phyloP scores from a whole-genome alignment of 192 early-diverging fungal genomes.

The Hyaloraphidium curvatum region DNA sequence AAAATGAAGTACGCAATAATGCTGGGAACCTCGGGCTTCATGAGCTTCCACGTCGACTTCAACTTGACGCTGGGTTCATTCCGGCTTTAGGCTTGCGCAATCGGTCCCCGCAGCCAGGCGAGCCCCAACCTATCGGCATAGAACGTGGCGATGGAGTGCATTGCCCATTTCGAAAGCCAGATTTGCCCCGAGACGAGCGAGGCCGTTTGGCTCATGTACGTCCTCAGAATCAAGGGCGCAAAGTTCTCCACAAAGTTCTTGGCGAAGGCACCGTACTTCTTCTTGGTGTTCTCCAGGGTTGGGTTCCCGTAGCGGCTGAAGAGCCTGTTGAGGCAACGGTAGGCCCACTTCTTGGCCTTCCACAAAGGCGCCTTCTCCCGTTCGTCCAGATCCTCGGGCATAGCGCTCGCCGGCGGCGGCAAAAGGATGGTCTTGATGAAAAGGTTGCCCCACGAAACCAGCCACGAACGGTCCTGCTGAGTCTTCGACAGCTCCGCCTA shows the following conservation, averaged over 20 bases:
- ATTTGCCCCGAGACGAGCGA: conserved; percentile 42
- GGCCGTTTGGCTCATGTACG: conserved; percentile 73
- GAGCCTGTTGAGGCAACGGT: conserved; percentile 66
- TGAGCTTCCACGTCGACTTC: conserved; percentile 73
- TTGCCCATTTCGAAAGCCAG: conserved; percentile 53
- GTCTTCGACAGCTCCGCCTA: conserved; percentile 29
- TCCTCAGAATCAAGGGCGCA: conserved; percentile 68
- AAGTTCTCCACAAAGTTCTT: conserved; percentile 72
- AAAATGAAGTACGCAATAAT: conserved; percentile 80
- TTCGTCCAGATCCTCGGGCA: conserved; percentile 39
- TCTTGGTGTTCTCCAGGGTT: conserved; percentile 9
- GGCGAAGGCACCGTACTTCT: conserved; percentile 43
- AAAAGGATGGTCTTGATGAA: conserved; percentile 64
- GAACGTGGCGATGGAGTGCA: conserved; percentile 52
- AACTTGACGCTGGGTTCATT: conserved; percentile 42
- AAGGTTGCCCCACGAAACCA: conserved; percentile 76
- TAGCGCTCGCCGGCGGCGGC: conserved; percentile 30
- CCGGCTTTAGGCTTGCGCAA: too few relatives aligned
- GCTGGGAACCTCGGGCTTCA: conserved; percentile 64
- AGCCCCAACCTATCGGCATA: conserved; percentile 52
- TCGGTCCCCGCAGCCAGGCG: too few relatives aligned
- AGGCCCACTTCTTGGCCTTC: conserved; percentile 93
- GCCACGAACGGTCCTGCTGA: conserved; percentile 41
- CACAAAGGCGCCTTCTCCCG: conserved; percentile 66
- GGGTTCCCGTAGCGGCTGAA: conserved; percentile 27